phyloP scores from a whole-genome alignment of 2,329 filamentous ascomycete species.

The Sordariomycetes sp. region DNA sequence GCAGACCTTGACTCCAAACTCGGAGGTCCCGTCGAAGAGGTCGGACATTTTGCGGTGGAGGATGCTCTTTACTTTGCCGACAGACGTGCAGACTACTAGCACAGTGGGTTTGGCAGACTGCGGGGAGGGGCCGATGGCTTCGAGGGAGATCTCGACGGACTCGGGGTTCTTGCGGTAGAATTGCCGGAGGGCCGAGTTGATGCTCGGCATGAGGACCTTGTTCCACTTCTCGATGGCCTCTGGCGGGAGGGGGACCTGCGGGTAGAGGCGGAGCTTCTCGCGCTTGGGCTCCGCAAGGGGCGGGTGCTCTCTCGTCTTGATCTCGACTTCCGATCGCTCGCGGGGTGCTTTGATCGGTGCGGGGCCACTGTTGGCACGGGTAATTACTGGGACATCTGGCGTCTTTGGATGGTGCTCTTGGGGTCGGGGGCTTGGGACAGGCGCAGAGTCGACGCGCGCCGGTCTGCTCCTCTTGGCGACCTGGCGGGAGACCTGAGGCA shows the following conservation, averaged over 20 bases:
- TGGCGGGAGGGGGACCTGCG: slow-evolving; percentile 41
- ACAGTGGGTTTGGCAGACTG: slow-evolving; percentile 58
- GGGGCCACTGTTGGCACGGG: neutral
- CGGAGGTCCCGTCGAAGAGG: slow-evolving; percentile 45
- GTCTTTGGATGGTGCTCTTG: neutral
- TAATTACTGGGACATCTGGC: neutral
- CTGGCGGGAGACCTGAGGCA: neutral
- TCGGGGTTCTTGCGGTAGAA: slow-evolving; percentile 64
- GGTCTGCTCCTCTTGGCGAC: neutral
- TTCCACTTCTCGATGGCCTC: slow-evolving; percentile 62
- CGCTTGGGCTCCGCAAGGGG: neutral
- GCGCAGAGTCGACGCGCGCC: neutral
- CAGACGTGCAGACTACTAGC: slow-evolving; percentile 64
- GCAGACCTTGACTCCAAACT: slow-evolving; percentile 58
- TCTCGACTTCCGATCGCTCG: neutral
- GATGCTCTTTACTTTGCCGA: slow-evolving; percentile 57
- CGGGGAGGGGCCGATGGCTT: slow-evolving; percentile 57
- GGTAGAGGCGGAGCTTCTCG: slow-evolving; percentile 41
- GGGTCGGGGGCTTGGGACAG: neutral
- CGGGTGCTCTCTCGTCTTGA: neutral
- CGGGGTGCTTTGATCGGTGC: neutral
- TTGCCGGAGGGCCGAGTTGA: slow-evolving; percentile 56
- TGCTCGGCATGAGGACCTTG: slow-evolving; percentile 53
- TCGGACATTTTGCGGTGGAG: slow-evolving; percentile 54
- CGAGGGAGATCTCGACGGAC: slow-evolving; percentile 65